Percentiles rank a stretch among this genome's conserved stretches.
Evolutionary conservation across 2,329 filamentous ascomycete species (phyloP).

Genomic region (Chalaropsis thielavioides): DNA sequence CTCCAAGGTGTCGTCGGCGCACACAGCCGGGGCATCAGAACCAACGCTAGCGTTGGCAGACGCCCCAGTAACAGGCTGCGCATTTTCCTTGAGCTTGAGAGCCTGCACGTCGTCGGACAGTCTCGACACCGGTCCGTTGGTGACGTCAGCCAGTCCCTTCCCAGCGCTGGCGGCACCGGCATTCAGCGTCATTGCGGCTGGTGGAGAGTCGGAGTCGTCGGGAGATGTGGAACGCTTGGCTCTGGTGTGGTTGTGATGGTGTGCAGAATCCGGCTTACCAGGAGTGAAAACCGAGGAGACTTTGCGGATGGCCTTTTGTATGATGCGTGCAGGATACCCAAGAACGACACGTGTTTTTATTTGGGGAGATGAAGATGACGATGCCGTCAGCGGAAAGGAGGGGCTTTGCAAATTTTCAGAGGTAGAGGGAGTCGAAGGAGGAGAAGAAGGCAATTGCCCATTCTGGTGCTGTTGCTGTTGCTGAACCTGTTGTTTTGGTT

Average conservation of each 20-base stretch:
- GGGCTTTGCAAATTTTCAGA: neutral
- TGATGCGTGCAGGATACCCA: constrained; percentile 12
- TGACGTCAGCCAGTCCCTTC: neutral
- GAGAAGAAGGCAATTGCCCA: neutral
- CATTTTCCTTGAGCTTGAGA: neutral
- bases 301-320: constrained; percentile 16
- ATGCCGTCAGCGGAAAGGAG: constrained; percentile 4
- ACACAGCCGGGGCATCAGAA: neutral
- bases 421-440: neutral
- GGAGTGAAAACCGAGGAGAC: constrained; percentile 13
- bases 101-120: neutral
- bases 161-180: neutral
- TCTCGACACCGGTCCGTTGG: neutral
- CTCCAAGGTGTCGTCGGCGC: constrained; percentile 7
- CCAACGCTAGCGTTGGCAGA: neutral
- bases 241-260: neutral
- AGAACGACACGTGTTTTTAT: constrained; percentile 13
- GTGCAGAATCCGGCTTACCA: constrained; percentile 6
- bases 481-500: constrained; percentile 1
- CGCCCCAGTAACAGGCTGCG: neutral
- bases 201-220: constrained; percentile 1
- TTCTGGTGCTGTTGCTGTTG: neutral
- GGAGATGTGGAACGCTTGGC: neutral
- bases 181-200: neutral
- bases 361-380: constrained; percentile 7